Evolutionary conservation across 2,329 filamentous ascomycete species (phyloP).

Genomic region (Onygenales sp.): DNA sequence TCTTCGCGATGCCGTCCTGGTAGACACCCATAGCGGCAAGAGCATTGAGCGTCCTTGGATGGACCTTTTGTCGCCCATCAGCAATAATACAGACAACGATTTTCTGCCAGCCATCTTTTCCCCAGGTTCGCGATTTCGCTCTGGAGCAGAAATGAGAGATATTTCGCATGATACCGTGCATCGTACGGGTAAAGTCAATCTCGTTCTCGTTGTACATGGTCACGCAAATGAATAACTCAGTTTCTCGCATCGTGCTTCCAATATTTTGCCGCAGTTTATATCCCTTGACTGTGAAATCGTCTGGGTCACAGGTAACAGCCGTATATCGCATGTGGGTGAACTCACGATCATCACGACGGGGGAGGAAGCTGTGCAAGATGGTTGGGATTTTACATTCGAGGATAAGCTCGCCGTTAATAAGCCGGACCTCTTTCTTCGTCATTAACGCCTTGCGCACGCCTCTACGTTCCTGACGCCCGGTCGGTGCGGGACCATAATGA

Average conservation of each 20-base stretch:
- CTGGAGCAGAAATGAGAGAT: constrained; percentile 93
- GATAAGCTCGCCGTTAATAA: constrained; percentile 96
- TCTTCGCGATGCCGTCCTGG: constrained; percentile 97
- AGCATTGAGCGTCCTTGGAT: constrained; percentile 86
- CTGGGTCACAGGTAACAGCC: constrained; percentile 93
- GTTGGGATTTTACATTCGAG: constrained; percentile 98
- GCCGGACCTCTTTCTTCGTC: constrained; percentile 83
- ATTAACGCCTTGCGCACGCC: constrained; percentile 81
- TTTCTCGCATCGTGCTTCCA: constrained; percentile 72
- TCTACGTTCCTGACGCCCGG: constrained; percentile 75
- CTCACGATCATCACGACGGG: constrained; percentile 82
- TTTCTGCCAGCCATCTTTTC: constrained; percentile 96
- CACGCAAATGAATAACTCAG: constrained; percentile 89
- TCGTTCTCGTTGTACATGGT: constrained; percentile 99
- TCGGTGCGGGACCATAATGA: constrained; percentile 79
- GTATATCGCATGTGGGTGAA: constrained; percentile 99
- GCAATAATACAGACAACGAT: constrained; percentile 97
- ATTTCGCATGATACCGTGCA: constrained; percentile 98
- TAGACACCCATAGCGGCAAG: constrained; percentile 96
- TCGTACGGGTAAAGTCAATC: constrained; percentile 89
- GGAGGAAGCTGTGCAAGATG: constrained; percentile 93
- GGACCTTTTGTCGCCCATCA: constrained; percentile 86
- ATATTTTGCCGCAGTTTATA: constrained; percentile 93
- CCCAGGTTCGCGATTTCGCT: constrained; percentile 89
- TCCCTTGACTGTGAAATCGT: constrained; percentile 79